These are phyloP conservation scores for Pseudogymnoascus sp. DNA, from an alignment of 2,329 filamentous ascomycete genomes.

Conservation along the genomic window DNA sequence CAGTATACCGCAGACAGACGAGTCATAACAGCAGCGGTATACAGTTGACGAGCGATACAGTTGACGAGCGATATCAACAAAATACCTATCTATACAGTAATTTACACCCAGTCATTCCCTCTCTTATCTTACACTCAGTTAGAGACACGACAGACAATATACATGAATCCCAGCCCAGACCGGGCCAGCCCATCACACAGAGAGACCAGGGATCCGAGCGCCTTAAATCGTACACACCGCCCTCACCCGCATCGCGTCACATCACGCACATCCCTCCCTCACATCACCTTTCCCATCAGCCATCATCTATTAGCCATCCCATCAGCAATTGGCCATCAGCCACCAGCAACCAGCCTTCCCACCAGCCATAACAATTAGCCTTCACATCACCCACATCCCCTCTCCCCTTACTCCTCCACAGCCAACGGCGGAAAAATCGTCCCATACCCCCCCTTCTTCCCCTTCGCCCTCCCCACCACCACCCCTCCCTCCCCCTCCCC, in stretches of 20 bases:
- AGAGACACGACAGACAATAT: neutral
- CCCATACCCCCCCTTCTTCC: neutral
- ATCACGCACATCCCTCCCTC: neutral
- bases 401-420: neutral
- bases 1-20: no score
- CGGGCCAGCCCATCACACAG: no score
- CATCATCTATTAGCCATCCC: no score
- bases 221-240: neutral
- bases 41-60: no score
- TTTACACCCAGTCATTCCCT: neutral
- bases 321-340: neutral
- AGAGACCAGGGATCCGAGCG: neutral
- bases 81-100: neutral
- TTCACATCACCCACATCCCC: neutral
- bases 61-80: neutral
- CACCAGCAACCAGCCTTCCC: no score
- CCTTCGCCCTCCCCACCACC: slow-evolving; percentile 30
- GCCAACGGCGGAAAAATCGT: neutral
- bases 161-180: neutral
- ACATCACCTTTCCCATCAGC: neutral
- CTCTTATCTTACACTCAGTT: neutral
- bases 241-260: neutral
- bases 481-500: slow-evolving; percentile 30
- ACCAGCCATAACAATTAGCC: no score
- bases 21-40: no score